Conservation (phyloP, 352 stramenopile species). For the Globisporangium polare region DNA sequence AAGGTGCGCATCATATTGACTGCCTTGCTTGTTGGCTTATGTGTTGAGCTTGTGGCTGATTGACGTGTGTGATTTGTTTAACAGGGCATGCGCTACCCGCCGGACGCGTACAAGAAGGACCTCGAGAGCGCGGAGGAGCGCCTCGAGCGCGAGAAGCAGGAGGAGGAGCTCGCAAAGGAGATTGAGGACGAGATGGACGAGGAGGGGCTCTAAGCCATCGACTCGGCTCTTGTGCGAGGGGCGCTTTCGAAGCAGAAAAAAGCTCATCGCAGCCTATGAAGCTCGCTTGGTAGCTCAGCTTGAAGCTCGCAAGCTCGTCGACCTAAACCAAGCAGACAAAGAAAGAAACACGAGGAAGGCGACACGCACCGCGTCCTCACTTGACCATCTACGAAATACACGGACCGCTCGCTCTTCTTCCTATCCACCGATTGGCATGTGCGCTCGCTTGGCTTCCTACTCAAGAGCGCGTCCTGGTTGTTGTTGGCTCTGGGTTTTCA, state of each 20-base stretch:
- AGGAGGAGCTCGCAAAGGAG: constrained; percentile 95
- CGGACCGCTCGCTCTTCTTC: too few relatives aligned
- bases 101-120: constrained; percentile 97
- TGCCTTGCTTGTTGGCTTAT: background rate
- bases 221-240: background rate
- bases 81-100: constrained; percentile 94
- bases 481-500: background rate
- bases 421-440: too few relatives aligned
- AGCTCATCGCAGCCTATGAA: background rate
- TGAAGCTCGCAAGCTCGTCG: too few relatives aligned
- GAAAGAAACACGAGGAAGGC: too few relatives aligned
- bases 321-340: too few relatives aligned
- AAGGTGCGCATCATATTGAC: constrained; percentile 39
- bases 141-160: constrained; percentile 90
- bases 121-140: constrained; percentile 90
- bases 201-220: constrained; percentile 65
- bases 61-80: background rate
- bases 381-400: too few relatives aligned
- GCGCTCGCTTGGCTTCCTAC: too few relatives aligned
- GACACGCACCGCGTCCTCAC: too few relatives aligned
- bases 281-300: background rate
- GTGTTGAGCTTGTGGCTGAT: background rate
- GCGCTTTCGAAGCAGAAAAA: background rate
- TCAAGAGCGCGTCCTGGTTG: background rate
- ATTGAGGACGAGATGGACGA: constrained; percentile 96